Conservation (phyloP, 768 basidiomycete genomes). For the Psilocybe cyanescens region DNA sequence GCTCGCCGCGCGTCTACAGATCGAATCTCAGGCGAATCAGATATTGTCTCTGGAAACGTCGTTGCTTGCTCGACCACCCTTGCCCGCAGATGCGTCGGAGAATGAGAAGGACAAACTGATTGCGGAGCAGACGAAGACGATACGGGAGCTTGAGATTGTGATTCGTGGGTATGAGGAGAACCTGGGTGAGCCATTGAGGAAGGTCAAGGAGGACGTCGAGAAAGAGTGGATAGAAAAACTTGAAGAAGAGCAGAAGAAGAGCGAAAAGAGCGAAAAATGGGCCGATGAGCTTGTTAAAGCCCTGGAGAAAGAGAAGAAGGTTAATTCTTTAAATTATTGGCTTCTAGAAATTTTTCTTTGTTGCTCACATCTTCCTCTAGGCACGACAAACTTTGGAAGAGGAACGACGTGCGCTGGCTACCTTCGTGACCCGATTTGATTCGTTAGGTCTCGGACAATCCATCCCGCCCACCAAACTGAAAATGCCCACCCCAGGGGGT, state of each 20-base stretch:
- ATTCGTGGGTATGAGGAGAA: conserved; percentile 76
- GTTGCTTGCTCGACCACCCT: conserved; percentile 68
- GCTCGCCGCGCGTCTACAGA: conserved; percentile 72
- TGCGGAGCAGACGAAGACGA: conserved; percentile 71
- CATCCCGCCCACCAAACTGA: conserved; percentile 41
- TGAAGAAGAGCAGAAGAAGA: conserved; percentile 56
- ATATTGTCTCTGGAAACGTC: conserved; percentile 85
- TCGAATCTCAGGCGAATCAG: conserved; percentile 82
- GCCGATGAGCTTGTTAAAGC: conserved; percentile 74
- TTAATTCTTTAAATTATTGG: conserved; percentile 27
- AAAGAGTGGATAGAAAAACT: conserved; percentile 69
- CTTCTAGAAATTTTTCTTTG: not conserved
- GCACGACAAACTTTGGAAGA: conserved; percentile 68
- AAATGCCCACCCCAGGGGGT: conserved; percentile 54
- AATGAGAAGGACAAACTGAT: conserved; percentile 78
- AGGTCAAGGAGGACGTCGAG: conserved; percentile 75
- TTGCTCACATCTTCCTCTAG: conserved; percentile 31
- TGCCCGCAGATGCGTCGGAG: conserved; percentile 68
- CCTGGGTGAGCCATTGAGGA: conserved; percentile 66
- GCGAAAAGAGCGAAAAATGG: conserved; percentile 77
- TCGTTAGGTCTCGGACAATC: conserved; percentile 57
- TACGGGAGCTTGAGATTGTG: conserved; percentile 77
- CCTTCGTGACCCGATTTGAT: conserved; percentile 86
- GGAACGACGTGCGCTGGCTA: conserved; percentile 75
- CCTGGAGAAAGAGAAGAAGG: conserved; percentile 80